These are phyloP conservation scores for Eucalyptus sp. DNA, from an alignment of 345 rosid species.

Conservation along the genomic window DNA sequence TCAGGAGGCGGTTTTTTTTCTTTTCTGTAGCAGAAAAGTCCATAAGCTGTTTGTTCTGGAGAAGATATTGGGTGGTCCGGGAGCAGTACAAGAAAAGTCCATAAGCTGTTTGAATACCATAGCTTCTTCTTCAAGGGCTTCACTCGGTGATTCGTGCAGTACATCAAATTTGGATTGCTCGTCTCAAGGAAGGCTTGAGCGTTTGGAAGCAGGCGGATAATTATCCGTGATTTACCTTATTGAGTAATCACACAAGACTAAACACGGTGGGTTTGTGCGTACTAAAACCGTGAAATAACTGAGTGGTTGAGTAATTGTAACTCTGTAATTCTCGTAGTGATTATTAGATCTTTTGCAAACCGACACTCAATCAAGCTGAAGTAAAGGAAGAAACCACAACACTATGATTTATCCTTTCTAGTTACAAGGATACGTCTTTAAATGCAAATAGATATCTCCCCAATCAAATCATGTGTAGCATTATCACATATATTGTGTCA, in stretches of 20 bases:
- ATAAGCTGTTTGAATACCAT: neutral
- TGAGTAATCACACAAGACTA: too few species aligned
- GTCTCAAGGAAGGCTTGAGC: neutral
- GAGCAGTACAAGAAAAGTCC: neutral
- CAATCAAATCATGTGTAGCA: neutral
- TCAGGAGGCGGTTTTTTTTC: too few species aligned
- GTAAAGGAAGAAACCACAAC: neutral
- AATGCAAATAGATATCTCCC: neutral
- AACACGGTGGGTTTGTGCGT: neutral
- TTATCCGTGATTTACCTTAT: too few species aligned
- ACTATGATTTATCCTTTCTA: neutral
- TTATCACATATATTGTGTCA: neutral
- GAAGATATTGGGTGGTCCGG: too few species aligned
- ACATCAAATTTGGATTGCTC: neutral
- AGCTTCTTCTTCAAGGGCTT: neutral
- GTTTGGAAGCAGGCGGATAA: neutral
- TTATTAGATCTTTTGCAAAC: neutral
- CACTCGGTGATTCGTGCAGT: neutral
- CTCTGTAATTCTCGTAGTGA: neutral
- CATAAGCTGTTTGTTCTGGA: neutral
- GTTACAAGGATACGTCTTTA: neutral
- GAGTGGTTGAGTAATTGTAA: neutral
- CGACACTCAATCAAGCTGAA: neutral
- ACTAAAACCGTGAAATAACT: neutral
- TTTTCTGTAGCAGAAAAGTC: neutral